Percentiles rank a stretch among this genome's conserved stretches.
These are phyloP conservation scores for Friedmanniomyces endolithicus DNA, from an alignment of 495 filamentous ascomycete species.

Conservation along the genomic window DNA sequence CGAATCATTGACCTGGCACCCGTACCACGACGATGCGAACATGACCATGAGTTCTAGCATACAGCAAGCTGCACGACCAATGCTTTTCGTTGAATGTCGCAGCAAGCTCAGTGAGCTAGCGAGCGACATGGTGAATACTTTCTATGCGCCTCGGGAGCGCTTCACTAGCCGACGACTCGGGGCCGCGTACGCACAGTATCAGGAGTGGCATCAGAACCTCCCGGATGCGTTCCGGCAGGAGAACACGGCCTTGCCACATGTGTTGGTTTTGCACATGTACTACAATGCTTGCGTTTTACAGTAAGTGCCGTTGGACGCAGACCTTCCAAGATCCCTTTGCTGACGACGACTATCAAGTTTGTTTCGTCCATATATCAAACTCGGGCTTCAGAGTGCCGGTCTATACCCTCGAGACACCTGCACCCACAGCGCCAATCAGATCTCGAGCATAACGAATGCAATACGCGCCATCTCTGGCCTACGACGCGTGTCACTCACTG, in stretches of 20 bases:
- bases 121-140: constrained; percentile 49
- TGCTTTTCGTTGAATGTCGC: constrained; percentile 43
- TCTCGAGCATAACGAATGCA: constrained; percentile 43
- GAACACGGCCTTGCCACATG: constrained; percentile 31
- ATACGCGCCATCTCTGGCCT: constrained; percentile 50
- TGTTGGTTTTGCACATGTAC: constrained; percentile 21
- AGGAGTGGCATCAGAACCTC: constrained; percentile 50
- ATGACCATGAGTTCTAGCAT: neutral
- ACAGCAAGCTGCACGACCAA: constrained; percentile 13
- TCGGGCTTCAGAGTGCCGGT: constrained; percentile 42
- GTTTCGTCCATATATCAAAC: constrained; percentile 53
- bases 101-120: constrained; percentile 56
- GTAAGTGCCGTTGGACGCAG: constrained; percentile 46
- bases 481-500: constrained; percentile 43
- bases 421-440: constrained; percentile 47
- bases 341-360: constrained; percentile 25
- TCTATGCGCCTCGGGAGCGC: constrained; percentile 48
- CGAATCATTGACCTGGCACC: constrained; percentile 44
- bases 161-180: constrained; percentile 47
- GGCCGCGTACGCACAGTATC: constrained; percentile 44
- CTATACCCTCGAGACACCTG: constrained; percentile 54
- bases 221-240: constrained; percentile 45
- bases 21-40: constrained; percentile 41
- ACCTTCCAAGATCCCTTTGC: no score
- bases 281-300: constrained; percentile 40